Percentiles rank a stretch among this genome's conserved stretches.
phyloP scores from a whole-genome alignment of 2,329 filamentous ascomycete species.

The Didymellaceae sp. region DNA sequence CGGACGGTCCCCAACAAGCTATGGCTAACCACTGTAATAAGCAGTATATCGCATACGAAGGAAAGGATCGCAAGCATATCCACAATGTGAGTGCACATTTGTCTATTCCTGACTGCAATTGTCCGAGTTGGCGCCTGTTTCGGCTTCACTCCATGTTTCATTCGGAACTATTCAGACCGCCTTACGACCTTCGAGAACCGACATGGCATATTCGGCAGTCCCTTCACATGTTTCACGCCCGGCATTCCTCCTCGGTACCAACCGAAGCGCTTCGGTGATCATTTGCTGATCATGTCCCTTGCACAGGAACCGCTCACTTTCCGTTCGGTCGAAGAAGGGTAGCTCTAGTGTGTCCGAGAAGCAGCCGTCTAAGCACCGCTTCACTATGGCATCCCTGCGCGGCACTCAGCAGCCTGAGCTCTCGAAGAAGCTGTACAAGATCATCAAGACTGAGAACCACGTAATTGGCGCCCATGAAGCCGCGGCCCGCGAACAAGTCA shows the following conservation, averaged over 20 bases:
- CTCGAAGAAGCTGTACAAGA: slow-evolving; percentile 83
- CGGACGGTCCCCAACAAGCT: slow-evolving; percentile 8
- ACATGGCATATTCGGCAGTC: background rate
- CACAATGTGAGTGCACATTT: slow-evolving; percentile 10
- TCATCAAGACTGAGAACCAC: slow-evolving; percentile 95
- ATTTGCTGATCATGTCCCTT: slow-evolving; percentile 39
- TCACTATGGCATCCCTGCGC: slow-evolving; percentile 85
- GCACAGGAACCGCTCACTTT: slow-evolving; percentile 74
- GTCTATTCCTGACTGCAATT: background rate
- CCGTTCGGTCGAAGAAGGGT: slow-evolving; percentile 70
- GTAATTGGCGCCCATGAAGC: slow-evolving; percentile 83
- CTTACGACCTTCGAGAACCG: background rate
- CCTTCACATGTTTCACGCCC: background rate
- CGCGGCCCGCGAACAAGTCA: slow-evolving; percentile 81
- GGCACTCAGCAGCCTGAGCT: slow-evolving; percentile 86
- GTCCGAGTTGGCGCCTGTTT: background rate
- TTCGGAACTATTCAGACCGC: background rate
- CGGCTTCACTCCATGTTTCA: background rate
- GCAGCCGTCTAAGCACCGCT: slow-evolving; percentile 67
- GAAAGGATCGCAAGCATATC: background rate
- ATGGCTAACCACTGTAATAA: slow-evolving; percentile 35
- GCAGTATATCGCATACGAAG: slow-evolving; percentile 21
- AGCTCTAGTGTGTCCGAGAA: slow-evolving; percentile 52
- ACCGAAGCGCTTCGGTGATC: slow-evolving; percentile 19
- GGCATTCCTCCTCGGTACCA: background rate